Evolutionary conservation across 257 asterid species (phyloP).

Genomic region (Ocimum tenuiflorum): DNA sequence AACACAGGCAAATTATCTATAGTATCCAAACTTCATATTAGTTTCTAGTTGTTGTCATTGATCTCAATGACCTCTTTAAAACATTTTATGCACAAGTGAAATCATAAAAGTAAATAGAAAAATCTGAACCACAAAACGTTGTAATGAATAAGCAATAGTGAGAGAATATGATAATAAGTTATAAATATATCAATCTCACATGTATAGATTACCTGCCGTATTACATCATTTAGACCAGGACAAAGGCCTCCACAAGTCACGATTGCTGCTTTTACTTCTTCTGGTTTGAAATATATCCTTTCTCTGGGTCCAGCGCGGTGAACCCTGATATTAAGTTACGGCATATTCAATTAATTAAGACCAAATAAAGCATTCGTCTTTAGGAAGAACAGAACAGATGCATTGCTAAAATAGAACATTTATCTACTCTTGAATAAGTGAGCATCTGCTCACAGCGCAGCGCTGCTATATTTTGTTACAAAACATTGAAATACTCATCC

Average conservation of each 20-base stretch:
- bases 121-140: too few relatives aligned
- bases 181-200: background rate
- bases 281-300: conserved; percentile 76
- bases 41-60: too few relatives aligned
- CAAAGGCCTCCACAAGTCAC: conserved; percentile 97
- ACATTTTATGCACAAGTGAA: too few relatives aligned
- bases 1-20: too few relatives aligned
- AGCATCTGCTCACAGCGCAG: background rate
- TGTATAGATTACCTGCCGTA: conserved; percentile 56
- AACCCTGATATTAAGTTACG: conserved; percentile 47
- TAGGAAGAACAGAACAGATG: background rate
- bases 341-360: background rate
- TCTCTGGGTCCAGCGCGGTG: conserved; percentile 93
- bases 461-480: background rate
- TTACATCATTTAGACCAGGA: conserved; percentile 93
- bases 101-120: too few relatives aligned
- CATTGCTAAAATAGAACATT: background rate
- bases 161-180: background rate
- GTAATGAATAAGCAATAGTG: background rate
- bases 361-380: background rate
- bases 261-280: conserved; percentile 85
- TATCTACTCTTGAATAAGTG: background rate
- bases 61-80: too few relatives aligned
- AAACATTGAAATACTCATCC: background rate
- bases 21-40: too few relatives aligned